Conservation (phyloP, 805 yeast species). For the Scheffersomyces amazonensis region DNA sequence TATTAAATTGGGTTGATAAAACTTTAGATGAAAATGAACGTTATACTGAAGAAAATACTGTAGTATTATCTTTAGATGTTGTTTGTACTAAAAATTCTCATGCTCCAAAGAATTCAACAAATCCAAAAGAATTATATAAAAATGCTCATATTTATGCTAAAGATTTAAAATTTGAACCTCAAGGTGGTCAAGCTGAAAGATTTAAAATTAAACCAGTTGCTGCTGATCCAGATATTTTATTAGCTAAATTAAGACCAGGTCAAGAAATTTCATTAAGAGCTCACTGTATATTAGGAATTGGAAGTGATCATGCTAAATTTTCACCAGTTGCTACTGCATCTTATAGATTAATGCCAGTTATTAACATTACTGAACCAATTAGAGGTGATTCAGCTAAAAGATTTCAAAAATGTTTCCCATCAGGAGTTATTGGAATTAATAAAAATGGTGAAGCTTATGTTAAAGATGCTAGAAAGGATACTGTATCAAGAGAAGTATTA, state of each 20-base stretch:
- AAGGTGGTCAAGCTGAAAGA: constrained; percentile 75
- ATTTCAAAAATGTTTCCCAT: constrained; percentile 88
- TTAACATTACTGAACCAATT: constrained; percentile 72
- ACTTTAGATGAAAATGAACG: constrained; percentile 58
- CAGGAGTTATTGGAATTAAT: constrained; percentile 83
- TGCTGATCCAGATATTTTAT: constrained; percentile 81
- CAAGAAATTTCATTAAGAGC: constrained; percentile 91
- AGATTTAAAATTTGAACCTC: constrained; percentile 87
- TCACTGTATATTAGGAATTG: constrained; percentile 89
- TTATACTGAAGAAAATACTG: constrained; percentile 84
- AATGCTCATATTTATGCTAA: constrained; percentile 87
- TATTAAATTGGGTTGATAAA: constrained; percentile 77
- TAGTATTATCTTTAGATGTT: constrained; percentile 78
- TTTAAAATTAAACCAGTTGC: constrained; percentile 67
- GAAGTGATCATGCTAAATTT: constrained; percentile 94
- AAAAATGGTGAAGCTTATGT: constrained; percentile 71
- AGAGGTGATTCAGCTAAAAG: constrained; percentile 71
- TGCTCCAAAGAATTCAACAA: constrained; percentile 72
- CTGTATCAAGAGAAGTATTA: constrained; percentile 94
- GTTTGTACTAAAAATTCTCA: constrained; percentile 83
- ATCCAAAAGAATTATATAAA: constrained; percentile 79
- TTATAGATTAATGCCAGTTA: constrained; percentile 86
- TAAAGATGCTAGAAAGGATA: constrained; percentile 88
- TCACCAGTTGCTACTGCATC: constrained; percentile 98
- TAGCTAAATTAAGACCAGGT: constrained; percentile 94